Evolutionary conservation across 23 red algal genomes (phyloP), one percentile per base, ranked within the genome.

Genomic region (Gracilaria vermiculophylla): DNA sequence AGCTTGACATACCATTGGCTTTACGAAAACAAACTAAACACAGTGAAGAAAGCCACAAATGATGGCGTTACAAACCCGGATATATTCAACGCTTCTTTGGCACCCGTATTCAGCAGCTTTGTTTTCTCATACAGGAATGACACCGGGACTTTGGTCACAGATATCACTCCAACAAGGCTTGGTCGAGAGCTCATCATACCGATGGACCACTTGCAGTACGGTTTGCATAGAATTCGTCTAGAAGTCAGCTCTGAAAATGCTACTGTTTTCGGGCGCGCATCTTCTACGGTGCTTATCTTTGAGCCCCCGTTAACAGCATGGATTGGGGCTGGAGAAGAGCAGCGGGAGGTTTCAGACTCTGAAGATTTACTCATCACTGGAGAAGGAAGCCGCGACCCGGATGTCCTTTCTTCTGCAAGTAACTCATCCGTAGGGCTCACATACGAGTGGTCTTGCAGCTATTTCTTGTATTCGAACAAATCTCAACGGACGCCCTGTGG

Each of bases 181-280:
- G 85, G 85, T 21, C 69, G 85, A 51, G 85, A 89, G 56, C 61
- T 89, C 0, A 76, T 89, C 41, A 49, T 89, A 9, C 85, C 85
- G 28, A 77, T 53, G n/a, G 25, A 78, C 9, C 9, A 45, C 0
- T 43, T 89, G 52, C 21, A 36, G 13, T 53, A 77, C 40, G 85
- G 85, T 20, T 41, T 76, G 25, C 85, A 89, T 32, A 13, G 69
- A 53, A 53, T 78, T 78, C 72, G 72, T 1, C 45, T 89, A 25
- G 53, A 35, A 16, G 85, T 89, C 31, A 60, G 69, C 40, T 34
- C 12, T 48, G 51, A 61, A 17, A 89, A 78, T 48, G 51, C 70
- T 23, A 25, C 67, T 28, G 15, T 78, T 60, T 48, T 78, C 24
- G 85, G 85, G 61, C 50, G 42, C 11, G 67, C 69, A 2, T 52